Base-by-base conservation (phyloP, 1,284 basidiomycete genomes). In the Trametes sp. region DNA sequence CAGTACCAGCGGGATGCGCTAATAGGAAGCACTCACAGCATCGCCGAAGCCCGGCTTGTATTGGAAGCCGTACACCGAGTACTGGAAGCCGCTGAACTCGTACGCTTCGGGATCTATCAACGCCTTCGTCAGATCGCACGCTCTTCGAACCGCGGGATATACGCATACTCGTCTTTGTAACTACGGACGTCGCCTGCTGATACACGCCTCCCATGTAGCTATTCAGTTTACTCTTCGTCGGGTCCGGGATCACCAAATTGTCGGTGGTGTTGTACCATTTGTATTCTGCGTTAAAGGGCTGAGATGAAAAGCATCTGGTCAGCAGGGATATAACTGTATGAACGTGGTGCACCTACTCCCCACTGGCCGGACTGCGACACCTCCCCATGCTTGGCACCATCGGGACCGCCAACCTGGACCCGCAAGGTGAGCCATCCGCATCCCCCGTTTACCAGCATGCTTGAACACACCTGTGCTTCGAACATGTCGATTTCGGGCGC, bases 401-500 rank as follows among this genome's bases (percentile, higher is more conserved):
- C 56, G 7, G 26, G 49, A 13, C 59, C 63, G 4, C 63, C 63
- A 16, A 64, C 57, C 63, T 64, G 6, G 5, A 8, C 41, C 75
- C 19, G 2, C 13, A 14, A 19, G 28, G 31, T 49, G 28, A 35
- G 29, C 38, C 16, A 13, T 21, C 28, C n/a, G n/a, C 19, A 33
- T 13, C 16, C 26, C 26, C 2, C 26, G 10, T 9, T 26, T n/a
- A n/a, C 16, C 5, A 10, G 26, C 11, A 7, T n/a, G 13, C 2
- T 26, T 9, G 4, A 8, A 54, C 67, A 10, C 23, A 69, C 69
- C 63, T 66, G 64, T 8, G 75, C 76, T 19, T 95, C 94, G 65
- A 95, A 78, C 44, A 95, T 82, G 75, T 95, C 93, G 68, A 96
- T 93, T 78, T 96, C 94, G 0, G 94, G 94, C 1, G 92, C 92